These are phyloP conservation scores for Penicillium sp. DNA, from an alignment of 2,329 filamentous ascomycete species.

Conservation along the genomic window DNA sequence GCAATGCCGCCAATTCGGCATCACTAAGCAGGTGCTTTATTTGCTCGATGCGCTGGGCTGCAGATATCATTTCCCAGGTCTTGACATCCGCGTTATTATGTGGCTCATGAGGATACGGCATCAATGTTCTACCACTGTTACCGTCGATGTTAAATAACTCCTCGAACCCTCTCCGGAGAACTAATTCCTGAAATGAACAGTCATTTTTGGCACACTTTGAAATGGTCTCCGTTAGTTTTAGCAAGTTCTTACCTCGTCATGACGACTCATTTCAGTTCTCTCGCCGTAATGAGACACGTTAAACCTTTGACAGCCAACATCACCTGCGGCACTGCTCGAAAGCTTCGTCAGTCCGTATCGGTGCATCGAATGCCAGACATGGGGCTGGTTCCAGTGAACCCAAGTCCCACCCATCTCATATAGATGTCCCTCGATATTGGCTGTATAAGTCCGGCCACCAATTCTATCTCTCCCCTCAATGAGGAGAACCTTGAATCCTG, in stretches of 20 bases:
- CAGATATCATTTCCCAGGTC: constrained; percentile 3
- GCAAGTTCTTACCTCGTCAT: neutral
- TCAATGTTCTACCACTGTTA: neutral
- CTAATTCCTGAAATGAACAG: neutral
- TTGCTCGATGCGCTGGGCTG: constrained; percentile 6
- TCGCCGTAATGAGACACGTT: neutral
- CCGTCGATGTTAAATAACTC: constrained; percentile 8
- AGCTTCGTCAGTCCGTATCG: constrained; percentile 3
- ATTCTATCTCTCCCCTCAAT: neutral
- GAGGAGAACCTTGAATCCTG: constrained; percentile 6
- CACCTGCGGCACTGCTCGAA: neutral
- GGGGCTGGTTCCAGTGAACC: constrained; percentile 6
- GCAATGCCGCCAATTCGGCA: neutral
- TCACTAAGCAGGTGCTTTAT: neutral
- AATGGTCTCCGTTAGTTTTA: too few relatives aligned
- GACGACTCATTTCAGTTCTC: neutral
- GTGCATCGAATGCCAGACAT: neutral
- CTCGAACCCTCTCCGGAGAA: neutral
- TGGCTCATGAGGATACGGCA: constrained; percentile 6
- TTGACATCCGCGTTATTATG: constrained; percentile 1
- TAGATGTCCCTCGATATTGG: constrained; percentile 5
- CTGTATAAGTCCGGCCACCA: neutral
- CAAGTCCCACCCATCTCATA: constrained; percentile 8
- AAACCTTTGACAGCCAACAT: constrained; percentile 1
- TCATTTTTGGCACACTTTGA: too few relatives aligned